phyloP scores from a whole-genome alignment of 2,329 filamentous ascomycete genomes.

The Aureobasidium sp. region DNA sequence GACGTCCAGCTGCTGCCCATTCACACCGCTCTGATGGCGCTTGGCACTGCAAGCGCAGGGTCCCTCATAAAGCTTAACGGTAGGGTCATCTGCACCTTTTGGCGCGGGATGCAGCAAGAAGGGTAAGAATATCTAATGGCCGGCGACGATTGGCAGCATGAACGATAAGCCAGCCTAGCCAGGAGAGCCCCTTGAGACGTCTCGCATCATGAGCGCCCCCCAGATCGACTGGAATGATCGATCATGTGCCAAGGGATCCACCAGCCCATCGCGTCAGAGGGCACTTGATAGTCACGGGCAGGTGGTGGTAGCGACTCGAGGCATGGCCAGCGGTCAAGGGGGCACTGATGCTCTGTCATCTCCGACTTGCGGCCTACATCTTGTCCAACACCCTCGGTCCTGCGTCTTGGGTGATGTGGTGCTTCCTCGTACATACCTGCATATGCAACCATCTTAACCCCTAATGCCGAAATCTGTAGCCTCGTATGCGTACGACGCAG shows the following conservation, averaged over 20 bases:
- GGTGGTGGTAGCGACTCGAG: neutral
- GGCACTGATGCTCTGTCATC: slow-evolving; percentile 1
- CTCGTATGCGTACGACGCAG: slow-evolving; percentile 17
- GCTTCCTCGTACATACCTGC: neutral
- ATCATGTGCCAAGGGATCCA: slow-evolving; percentile 8
- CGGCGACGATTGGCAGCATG: neutral
- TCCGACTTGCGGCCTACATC: neutral
- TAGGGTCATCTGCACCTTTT: slow-evolving; percentile 5
- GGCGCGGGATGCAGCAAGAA: neutral
- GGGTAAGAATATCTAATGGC: neutral
- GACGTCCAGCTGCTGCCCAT: neutral
- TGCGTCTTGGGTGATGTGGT: neutral
- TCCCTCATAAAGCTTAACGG: neutral
- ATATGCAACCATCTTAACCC: neutral
- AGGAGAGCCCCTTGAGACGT: slow-evolving; percentile 5
- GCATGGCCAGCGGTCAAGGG: slow-evolving; percentile 8
- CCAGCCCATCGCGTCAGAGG: neutral
- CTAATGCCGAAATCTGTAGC: slow-evolving; percentile 27
- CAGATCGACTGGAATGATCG: neutral
- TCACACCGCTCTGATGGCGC: neutral
- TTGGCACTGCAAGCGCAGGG: slow-evolving; percentile 4
- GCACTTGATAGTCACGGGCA: neutral
- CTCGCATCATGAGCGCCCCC: neutral
- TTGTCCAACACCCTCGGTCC: neutral
- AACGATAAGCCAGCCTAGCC: neutral